Evolutionary conservation across 371 early-diverging fungal species (phyloP).

Genomic region (Apophysomyces ossiformis): DNA sequence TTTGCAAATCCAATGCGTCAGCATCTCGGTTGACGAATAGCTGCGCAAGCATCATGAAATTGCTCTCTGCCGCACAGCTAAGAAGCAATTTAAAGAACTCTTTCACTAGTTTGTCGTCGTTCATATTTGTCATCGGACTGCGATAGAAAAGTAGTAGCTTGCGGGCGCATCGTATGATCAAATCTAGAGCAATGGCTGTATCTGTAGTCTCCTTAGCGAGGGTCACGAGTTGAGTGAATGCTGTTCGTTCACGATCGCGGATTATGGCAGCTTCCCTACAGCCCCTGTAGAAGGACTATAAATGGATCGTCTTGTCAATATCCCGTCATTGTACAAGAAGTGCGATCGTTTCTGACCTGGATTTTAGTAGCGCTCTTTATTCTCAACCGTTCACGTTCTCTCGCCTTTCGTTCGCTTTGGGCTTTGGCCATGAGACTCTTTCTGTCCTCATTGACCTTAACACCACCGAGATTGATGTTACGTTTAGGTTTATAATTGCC

Average conservation of each 20-base stretch:
- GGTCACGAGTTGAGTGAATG: slow-evolving; percentile 16
- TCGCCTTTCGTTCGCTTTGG: slow-evolving; percentile 72
- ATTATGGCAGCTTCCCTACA: slow-evolving; percentile 28
- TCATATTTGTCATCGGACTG: neutral
- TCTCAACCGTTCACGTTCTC: slow-evolving; percentile 75
- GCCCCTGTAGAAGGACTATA: slow-evolving; percentile 48
- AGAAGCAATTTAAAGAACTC: slow-evolving; percentile 9
- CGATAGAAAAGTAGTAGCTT: slow-evolving; percentile 1
- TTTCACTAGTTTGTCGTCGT: neutral
- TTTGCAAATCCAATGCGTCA: slow-evolving; percentile 22
- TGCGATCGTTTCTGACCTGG: slow-evolving; percentile 53
- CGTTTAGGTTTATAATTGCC: slow-evolving; percentile 73
- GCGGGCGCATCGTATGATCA: slow-evolving; percentile 15
- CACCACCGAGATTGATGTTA: slow-evolving; percentile 84
- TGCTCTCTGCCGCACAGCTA: neutral
- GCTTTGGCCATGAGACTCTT: slow-evolving; percentile 71
- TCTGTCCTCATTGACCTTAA: slow-evolving; percentile 64
- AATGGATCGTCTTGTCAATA: neutral
- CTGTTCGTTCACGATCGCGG: slow-evolving; percentile 16
- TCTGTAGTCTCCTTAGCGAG: slow-evolving; percentile 11
- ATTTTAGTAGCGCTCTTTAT: slow-evolving; percentile 63
- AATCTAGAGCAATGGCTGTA: neutral
- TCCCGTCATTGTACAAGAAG: neutral
- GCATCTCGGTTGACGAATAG: slow-evolving; percentile 13
- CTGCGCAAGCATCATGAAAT: neutral